Conservation (phyloP, 305 asterid genomes). For the Petunia hybrid region DNA sequence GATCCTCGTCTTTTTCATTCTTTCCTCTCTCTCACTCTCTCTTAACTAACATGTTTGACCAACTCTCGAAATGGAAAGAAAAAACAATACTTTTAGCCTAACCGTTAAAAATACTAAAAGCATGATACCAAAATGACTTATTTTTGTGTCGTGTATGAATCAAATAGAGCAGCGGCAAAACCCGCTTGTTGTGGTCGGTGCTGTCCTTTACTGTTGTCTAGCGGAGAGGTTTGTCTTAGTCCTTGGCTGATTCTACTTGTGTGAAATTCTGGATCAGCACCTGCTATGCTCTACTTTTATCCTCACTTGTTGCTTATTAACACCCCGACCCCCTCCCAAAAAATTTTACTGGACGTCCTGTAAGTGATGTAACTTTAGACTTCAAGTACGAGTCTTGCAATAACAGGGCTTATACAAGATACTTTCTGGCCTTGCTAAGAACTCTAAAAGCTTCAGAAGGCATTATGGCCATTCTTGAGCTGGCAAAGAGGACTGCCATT, state of each 20-base stretch:
- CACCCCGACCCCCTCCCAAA: not conserved
- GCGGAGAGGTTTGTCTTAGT: not conserved
- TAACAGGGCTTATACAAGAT: not conserved
- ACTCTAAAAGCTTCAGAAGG: not conserved
- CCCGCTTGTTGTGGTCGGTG: not conserved
- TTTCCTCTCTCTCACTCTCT: not conserved
- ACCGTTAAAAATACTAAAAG: not conserved
- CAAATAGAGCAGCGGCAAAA: not conserved
- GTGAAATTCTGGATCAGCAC: not conserved
- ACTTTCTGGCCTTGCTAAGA: not conserved
- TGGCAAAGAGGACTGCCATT: conserved; percentile 9
- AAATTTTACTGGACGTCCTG: not conserved
- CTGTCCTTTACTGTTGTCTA: not conserved
- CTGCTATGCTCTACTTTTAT: not conserved
- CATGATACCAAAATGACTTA: conserved; percentile 17
- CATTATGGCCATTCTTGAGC: not conserved
- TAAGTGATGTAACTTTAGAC: not conserved
- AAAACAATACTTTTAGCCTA: not conserved
- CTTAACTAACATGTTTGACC: conserved; percentile 1
- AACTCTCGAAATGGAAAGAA: not conserved
- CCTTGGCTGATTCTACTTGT: not conserved
- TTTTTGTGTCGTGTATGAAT: not conserved
- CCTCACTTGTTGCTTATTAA: conserved; percentile 7
- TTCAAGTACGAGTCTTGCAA: not conserved
- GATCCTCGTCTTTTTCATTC: not conserved